Base-by-base conservation (phyloP, 805 yeast genomes). In the Nakazawaea molendinolei region DNA sequence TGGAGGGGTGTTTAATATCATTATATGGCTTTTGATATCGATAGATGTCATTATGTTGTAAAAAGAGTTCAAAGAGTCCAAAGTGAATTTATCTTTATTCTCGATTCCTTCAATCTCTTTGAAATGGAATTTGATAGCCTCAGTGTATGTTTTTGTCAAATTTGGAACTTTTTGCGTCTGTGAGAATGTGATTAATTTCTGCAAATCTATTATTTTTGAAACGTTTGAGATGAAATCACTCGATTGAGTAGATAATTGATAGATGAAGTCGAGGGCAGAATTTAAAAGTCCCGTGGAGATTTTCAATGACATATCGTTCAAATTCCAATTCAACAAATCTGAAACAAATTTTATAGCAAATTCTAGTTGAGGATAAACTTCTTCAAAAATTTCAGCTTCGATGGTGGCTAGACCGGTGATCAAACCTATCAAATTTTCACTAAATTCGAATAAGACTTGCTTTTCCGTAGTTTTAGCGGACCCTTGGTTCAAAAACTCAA, bases 341-440 rank as follows among this genome's bases (percentile, higher is more conserved):
- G 59, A 42, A 1, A 65, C 62, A 22, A 69, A 60, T 2, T 47
- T 48, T 26, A 68, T 49, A 1, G 70, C 56, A 1, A 41, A 41
- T 13, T 39, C 39, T 3, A 33, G 8, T 8, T 38, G 15, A 14
- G 27, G 26, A 19, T 19, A 28, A 20, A 28, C 44, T 5, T 61
- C 57, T 18, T 63, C 61, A 34, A 75, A 66, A n/a, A 83, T 69
- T n/a, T 50, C 44, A 4, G 69, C 76, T 17, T 75, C 79, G 7
- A 81, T 71, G 9, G 79, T 71, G 15, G 80, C 74, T 32, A 87
- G 62, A 1, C 81, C 81, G 14, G 79, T 76, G 5, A 79, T 55
- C 37, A 86, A 65, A 0, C 92, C 79, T 22, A 86, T 50, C 16
- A 86, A 50, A 51, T 86, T 86, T 45, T 86, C 95, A 4, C 79